Conservation (phyloP, 1,284 basidiomycete species). For the Entoloma clypeatum region DNA sequence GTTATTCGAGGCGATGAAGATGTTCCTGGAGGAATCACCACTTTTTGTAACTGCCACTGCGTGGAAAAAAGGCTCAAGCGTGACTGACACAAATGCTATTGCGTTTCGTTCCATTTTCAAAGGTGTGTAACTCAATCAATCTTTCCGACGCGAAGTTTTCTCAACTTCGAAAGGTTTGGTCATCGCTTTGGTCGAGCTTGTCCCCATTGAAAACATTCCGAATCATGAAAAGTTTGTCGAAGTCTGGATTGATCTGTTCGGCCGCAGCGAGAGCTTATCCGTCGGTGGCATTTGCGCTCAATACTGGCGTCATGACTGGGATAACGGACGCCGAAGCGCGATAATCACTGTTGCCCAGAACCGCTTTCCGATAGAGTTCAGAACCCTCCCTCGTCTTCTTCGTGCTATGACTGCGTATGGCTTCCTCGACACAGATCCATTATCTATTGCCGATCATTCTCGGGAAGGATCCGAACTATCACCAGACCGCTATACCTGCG, state of each 20-base stretch:
- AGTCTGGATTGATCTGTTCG: slow-evolving; percentile 79
- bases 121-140: too few species aligned
- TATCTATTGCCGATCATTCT: slow-evolving; percentile 48
- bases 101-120: slow-evolving; percentile 81
- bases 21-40: slow-evolving; percentile 62
- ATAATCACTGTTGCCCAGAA: slow-evolving; percentile 77
- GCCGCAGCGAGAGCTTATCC: slow-evolving; percentile 66
- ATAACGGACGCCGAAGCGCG: slow-evolving; percentile 60
- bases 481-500: slow-evolving; percentile 51
- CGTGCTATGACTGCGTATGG: slow-evolving; percentile 72
- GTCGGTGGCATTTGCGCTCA: slow-evolving; percentile 73
- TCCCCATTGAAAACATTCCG: slow-evolving; percentile 68
- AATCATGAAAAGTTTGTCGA: slow-evolving; percentile 71
- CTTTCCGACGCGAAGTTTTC: too few species aligned
- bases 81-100: slow-evolving; percentile 77
- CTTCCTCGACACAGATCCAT: slow-evolving; percentile 64
- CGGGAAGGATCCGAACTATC: slow-evolving; percentile 32
- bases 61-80: slow-evolving; percentile 60
- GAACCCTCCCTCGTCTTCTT: slow-evolving; percentile 69
- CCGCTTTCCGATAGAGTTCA: slow-evolving; percentile 77
- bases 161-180: slow-evolving; percentile 73
- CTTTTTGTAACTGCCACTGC: slow-evolving; percentile 71
- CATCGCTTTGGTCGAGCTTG: slow-evolving; percentile 68
- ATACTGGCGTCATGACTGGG: slow-evolving; percentile 73
- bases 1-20: slow-evolving; percentile 52